Evolutionary conservation across 2,329 filamentous ascomycete species (phyloP).

Genomic region (Aspergillus sp.): DNA sequence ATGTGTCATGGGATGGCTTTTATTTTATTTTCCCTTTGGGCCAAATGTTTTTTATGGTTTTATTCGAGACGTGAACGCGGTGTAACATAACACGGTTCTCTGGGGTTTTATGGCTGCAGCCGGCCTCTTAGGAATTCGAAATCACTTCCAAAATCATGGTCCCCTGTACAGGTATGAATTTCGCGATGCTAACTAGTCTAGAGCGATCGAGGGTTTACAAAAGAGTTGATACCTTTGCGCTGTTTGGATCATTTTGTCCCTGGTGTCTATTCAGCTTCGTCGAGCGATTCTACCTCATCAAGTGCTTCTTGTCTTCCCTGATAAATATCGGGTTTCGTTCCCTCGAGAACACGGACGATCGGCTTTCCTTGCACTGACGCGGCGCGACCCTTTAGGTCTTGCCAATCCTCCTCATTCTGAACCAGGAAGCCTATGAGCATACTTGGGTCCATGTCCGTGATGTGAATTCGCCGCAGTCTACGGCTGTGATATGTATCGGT

Average conservation of each 20-base stretch:
- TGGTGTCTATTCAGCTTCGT: slow-evolving; percentile 56
- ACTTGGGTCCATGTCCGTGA: slow-evolving; percentile 94
- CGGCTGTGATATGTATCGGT: slow-evolving; percentile 83
- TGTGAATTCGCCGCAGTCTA: slow-evolving; percentile 75
- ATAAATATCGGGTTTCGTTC: slow-evolving; percentile 56
- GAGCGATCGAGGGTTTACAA: neutral
- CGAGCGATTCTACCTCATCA: slow-evolving; percentile 86
- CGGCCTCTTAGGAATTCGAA: slow-evolving; percentile 34
- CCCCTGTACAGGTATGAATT: neutral
- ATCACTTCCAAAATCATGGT: slow-evolving; percentile 16
- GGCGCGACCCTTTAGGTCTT: slow-evolving; percentile 74
- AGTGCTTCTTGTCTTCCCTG: slow-evolving; percentile 70
- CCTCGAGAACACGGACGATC: slow-evolving; percentile 77
- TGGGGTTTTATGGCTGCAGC: slow-evolving; percentile 24
- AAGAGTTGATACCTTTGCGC: neutral
- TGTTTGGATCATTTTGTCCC: neutral
- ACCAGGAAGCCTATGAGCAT: slow-evolving; percentile 97
- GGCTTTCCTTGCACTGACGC: slow-evolving; percentile 75
- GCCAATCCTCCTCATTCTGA: slow-evolving; percentile 77
- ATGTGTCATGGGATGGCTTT: slow-evolving; percentile 51
- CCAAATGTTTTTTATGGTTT: slow-evolving; percentile 43
- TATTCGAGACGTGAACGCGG: slow-evolving; percentile 43
- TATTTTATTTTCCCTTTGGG: slow-evolving; percentile 39
- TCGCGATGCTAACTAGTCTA: no score
- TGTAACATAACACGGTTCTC: slow-evolving; percentile 47